Percentiles rank a stretch among this genome's conserved stretches.
phyloP scores from a whole-genome alignment of 2,329 filamentous ascomycete species.

The Elsinoe ampelina region DNA sequence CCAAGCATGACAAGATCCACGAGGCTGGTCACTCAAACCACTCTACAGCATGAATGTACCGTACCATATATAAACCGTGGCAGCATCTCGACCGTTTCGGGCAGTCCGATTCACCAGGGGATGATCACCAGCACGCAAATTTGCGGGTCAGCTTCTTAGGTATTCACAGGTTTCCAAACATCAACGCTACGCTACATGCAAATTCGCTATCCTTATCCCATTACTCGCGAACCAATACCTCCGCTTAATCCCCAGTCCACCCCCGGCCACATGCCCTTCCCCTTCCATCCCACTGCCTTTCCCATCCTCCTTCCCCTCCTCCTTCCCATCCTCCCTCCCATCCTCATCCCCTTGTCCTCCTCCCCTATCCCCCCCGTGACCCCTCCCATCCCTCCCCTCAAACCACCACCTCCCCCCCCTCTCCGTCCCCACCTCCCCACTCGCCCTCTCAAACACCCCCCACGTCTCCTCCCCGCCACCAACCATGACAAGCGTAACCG shows the following conservation, averaged over 20 bases:
- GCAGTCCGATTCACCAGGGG: too few species aligned
- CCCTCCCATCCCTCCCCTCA: conserved; percentile 6
- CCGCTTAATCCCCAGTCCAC: conserved; percentile 58
- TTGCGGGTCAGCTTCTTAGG: too few species aligned
- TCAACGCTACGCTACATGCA: conserved; percentile 46
- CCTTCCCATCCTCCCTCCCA: conserved; percentile 13
- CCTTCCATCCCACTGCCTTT: too few species aligned
- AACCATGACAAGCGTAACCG: conserved; percentile 76
- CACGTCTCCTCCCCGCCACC: conserved; percentile 60
- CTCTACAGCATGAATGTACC: too few species aligned
- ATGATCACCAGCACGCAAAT: too few species aligned
- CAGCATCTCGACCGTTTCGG: too few species aligned
- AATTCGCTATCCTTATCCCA: conserved; percentile 67
- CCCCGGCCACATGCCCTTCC: conserved; percentile 48
- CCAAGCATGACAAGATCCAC: too few species aligned
- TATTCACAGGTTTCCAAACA: neutral
- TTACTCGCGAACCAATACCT: conserved; percentile 74
- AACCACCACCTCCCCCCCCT: conserved; percentile 17
- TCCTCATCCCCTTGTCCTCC: conserved; percentile 5
- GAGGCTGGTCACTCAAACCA: too few species aligned
- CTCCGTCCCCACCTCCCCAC: conserved; percentile 22
- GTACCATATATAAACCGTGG: too few species aligned
- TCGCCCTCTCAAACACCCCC: conserved; percentile 52
- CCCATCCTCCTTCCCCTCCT: conserved; percentile 46
- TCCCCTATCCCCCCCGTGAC: neutral